Percentiles rank a stretch among this genome's conserved stretches.
Conservation (phyloP, 2,329 filamentous ascomycete species). For the Penicillium polonicum region DNA sequence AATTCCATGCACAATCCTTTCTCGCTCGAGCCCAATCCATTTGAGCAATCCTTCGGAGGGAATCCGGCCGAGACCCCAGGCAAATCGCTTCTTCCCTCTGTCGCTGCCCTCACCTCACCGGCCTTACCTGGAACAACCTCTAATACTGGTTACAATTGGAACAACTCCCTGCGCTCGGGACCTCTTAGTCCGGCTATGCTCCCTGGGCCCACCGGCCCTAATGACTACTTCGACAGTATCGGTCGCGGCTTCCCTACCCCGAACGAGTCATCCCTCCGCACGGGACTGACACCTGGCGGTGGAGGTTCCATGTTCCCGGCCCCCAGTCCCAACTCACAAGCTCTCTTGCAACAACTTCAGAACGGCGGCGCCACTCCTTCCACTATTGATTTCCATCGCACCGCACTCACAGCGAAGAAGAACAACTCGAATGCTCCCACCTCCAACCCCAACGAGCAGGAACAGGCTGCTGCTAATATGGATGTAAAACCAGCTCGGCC, state of each 20-base stretch:
- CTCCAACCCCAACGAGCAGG: slow-evolving; percentile 41
- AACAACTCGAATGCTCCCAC: slow-evolving; percentile 48
- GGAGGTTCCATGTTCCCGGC: slow-evolving; percentile 97
- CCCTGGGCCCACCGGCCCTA: slow-evolving; percentile 69
- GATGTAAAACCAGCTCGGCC: slow-evolving; percentile 46
- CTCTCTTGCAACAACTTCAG: slow-evolving; percentile 74
- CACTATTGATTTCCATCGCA: slow-evolving; percentile 91
- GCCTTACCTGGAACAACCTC: slow-evolving; percentile 74
- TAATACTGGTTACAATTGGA: slow-evolving; percentile 72
- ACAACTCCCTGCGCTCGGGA: slow-evolving; percentile 82
- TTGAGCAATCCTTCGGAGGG: slow-evolving; percentile 86
- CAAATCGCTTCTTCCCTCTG: slow-evolving; percentile 77
- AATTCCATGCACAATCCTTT: slow-evolving; percentile 55
- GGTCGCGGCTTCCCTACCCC: slow-evolving; percentile 87
- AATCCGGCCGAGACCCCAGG: slow-evolving; percentile 72
- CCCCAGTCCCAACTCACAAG: slow-evolving; percentile 81
- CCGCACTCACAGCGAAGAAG: slow-evolving; percentile 74
- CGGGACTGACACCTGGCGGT: slow-evolving; percentile 88
- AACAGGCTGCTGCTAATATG: slow-evolving; percentile 43
- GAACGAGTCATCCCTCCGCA: slow-evolving; percentile 91
- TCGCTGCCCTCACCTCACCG: slow-evolving; percentile 87
- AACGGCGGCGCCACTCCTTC: slow-evolving; percentile 82
- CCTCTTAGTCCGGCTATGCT: slow-evolving; percentile 97
- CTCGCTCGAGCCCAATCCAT: slow-evolving; percentile 84
- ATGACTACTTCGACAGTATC: slow-evolving; percentile 87